These are phyloP conservation scores for Paramecium tetraurelia DNA, from an alignment of 73 alveolate genomes.

Conservation along the genomic window DNA sequence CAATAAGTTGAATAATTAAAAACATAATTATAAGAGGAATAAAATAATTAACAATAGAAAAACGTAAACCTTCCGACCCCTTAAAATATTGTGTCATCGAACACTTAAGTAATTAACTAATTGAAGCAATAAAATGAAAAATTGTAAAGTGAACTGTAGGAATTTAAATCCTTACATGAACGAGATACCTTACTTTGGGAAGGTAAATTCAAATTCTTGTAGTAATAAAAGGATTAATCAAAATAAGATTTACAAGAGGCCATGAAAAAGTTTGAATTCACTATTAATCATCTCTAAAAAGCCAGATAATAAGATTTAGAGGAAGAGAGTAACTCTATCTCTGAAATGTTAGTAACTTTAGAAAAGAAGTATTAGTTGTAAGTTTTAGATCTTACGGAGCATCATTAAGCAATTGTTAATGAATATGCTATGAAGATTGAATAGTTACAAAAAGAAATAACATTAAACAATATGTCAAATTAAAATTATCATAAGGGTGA, in stretches of 20 bases:
- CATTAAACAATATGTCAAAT: constrained; percentile 70
- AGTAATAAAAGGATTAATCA: constrained; percentile 81
- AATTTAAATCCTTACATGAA: constrained; percentile 70
- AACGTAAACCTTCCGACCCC: neutral
- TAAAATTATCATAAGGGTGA: constrained; percentile 72
- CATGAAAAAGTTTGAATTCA: constrained; percentile 80
- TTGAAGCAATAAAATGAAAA: neutral
- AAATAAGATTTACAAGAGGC: constrained; percentile 85
- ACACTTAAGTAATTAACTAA: neutral
- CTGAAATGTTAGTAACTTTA: constrained; percentile 71
- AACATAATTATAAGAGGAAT: neutral
- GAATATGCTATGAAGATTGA: constrained; percentile 76
- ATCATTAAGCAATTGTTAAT: constrained; percentile 82
- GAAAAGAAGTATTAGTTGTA: constrained; percentile 84
- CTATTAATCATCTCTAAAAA: constrained; percentile 84
- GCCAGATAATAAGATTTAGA: constrained; percentile 78
- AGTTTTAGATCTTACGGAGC: constrained; percentile 77
- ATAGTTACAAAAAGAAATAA: constrained; percentile 74
- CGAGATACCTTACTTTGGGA: constrained; percentile 90
- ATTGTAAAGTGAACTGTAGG: constrained; percentile 52
- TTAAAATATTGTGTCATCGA: neutral
- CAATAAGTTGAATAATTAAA: constrained; percentile 1
- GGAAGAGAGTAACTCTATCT: constrained; percentile 71
- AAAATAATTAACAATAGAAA: neutral
- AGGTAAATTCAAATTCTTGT: constrained; percentile 85